phyloP scores from a whole-genome alignment of 352 stramenopile species.

The Phytophthora multivora region DNA sequence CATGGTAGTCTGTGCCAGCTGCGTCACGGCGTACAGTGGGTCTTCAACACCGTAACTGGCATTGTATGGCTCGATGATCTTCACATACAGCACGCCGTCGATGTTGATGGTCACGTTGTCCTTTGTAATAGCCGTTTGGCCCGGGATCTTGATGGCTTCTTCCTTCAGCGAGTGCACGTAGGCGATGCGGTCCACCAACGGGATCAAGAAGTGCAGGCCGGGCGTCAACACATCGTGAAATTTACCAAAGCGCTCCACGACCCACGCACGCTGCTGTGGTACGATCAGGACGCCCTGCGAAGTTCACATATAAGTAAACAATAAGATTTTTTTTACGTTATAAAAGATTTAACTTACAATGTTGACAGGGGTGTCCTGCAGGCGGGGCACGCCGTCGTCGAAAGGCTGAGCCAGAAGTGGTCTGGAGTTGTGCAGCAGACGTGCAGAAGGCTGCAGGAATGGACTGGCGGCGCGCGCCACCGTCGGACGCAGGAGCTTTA shows the following conservation, averaged over 20 bases:
- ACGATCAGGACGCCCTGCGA: slow-evolving; percentile 84
- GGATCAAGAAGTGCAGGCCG: slow-evolving; percentile 91
- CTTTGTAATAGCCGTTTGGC: slow-evolving; percentile 90
- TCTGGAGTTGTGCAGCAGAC: slow-evolving; percentile 41
- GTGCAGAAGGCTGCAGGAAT: slow-evolving; percentile 15
- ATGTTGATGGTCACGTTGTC: slow-evolving; percentile 94
- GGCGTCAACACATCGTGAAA: slow-evolving; percentile 88
- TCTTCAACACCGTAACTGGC: slow-evolving; percentile 91
- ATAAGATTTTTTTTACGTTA: neutral
- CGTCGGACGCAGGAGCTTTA: slow-evolving; percentile 23
- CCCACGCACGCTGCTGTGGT: slow-evolving; percentile 88
- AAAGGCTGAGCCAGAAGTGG: slow-evolving; percentile 35
- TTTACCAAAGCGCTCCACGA: slow-evolving; percentile 92
- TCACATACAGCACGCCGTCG: slow-evolving; percentile 92
- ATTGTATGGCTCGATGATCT: slow-evolving; percentile 90
- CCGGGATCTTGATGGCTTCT: slow-evolving; percentile 91
- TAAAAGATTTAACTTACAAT: slow-evolving; percentile 30
- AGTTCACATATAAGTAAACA: neutral
- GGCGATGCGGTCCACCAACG: slow-evolving; percentile 88
- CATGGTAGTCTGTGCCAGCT: slow-evolving; percentile 92
- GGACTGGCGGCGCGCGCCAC: slow-evolving; percentile 5
- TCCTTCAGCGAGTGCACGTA: slow-evolving; percentile 94
- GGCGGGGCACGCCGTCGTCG: slow-evolving; percentile 49
- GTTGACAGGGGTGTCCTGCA: slow-evolving; percentile 59
- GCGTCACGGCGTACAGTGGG: slow-evolving; percentile 88